A percentile compares a stretch with the other conserved stretches of the same genome.
Evolutionary conservation across 2,329 filamentous ascomycete species (phyloP).

Genomic region (Trichoderma sp.): DNA sequence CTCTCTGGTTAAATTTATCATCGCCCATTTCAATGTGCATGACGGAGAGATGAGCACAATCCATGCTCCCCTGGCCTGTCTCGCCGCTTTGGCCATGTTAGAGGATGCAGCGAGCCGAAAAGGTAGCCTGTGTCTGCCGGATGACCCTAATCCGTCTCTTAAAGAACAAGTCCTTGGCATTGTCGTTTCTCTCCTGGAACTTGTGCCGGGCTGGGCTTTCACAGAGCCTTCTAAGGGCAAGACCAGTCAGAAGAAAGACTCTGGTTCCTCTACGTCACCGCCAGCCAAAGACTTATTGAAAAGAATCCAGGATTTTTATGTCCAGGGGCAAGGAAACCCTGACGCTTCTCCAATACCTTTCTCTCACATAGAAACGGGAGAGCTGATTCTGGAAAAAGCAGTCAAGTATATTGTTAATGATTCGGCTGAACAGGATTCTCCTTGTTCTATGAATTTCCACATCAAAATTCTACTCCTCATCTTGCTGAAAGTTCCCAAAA

Average conservation of each 20-base stretch:
- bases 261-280: slow-evolving; percentile 23
- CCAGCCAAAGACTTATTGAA: slow-evolving; percentile 57
- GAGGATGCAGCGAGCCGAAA: slow-evolving; percentile 51
- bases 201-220: slow-evolving; percentile 67
- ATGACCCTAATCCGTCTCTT: slow-evolving; percentile 36
- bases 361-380: slow-evolving; percentile 54
- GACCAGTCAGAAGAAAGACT: slow-evolving; percentile 25
- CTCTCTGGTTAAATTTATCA: slow-evolving; percentile 75
- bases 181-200: slow-evolving; percentile 59
- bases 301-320: slow-evolving; percentile 66
- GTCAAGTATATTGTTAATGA: slow-evolving; percentile 53
- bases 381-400: slow-evolving; percentile 64
- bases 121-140: slow-evolving; percentile 38
- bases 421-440: slow-evolving; percentile 44
- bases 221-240: slow-evolving; percentile 33
- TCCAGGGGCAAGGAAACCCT: slow-evolving; percentile 68
- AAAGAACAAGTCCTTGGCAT: slow-evolving; percentile 48
- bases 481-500: slow-evolving; percentile 53
- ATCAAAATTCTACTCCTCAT: slow-evolving; percentile 61
- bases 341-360: slow-evolving; percentile 65
- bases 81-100: slow-evolving; percentile 64
- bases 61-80: slow-evolving; percentile 72
- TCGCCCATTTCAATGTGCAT: slow-evolving; percentile 85
- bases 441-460: slow-evolving; percentile 56
- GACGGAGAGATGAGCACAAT: slow-evolving; percentile 94